Percentiles rank a stretch among this genome's conserved stretches.
These are phyloP conservation scores for Geranium brycei DNA, from an alignment of 345 rosid genomes.

Conservation along the genomic window DNA sequence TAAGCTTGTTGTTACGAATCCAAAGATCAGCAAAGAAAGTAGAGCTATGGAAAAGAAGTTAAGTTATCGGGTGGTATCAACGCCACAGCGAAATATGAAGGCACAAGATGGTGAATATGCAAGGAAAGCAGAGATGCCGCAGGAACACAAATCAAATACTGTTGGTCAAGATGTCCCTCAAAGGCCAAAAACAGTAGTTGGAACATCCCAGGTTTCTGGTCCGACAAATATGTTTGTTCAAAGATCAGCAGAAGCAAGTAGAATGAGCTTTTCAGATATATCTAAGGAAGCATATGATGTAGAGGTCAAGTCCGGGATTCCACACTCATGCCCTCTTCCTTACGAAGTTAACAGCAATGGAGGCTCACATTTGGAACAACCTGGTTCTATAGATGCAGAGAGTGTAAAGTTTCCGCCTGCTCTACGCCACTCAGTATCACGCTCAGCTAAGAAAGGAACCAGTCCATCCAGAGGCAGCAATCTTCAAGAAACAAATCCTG, in stretches of 20 bases:
- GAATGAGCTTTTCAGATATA: constrained; percentile 27
- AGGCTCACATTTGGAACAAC: constrained; percentile 18
- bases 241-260: constrained; percentile 23
- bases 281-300: constrained; percentile 16
- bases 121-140: constrained; percentile 20
- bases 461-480: constrained; percentile 20
- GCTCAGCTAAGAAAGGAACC: constrained; percentile 18
- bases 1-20: constrained; percentile 17
- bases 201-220: constrained; percentile 18
- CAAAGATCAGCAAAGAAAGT: constrained; percentile 10
- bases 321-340: constrained; percentile 32
- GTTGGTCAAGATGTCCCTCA: constrained; percentile 14
- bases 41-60: constrained; percentile 16
- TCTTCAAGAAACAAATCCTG: constrained; percentile 23
- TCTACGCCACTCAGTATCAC: constrained; percentile 23
- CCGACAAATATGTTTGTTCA: constrained; percentile 12
- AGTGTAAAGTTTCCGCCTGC: constrained; percentile 17
- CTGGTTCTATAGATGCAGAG: constrained; percentile 15
- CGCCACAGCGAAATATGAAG: constrained; percentile 16
- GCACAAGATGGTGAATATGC: constrained; percentile 17
- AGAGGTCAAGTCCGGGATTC: constrained; percentile 17
- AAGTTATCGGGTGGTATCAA: constrained; percentile 21
- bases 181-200: constrained; percentile 26
- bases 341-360: constrained; percentile 23
- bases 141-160: constrained; percentile 16